These are phyloP conservation scores for Eimeria brunetti DNA, from an alignment of 169 alveolate genomes.

Conservation along the genomic window DNA sequence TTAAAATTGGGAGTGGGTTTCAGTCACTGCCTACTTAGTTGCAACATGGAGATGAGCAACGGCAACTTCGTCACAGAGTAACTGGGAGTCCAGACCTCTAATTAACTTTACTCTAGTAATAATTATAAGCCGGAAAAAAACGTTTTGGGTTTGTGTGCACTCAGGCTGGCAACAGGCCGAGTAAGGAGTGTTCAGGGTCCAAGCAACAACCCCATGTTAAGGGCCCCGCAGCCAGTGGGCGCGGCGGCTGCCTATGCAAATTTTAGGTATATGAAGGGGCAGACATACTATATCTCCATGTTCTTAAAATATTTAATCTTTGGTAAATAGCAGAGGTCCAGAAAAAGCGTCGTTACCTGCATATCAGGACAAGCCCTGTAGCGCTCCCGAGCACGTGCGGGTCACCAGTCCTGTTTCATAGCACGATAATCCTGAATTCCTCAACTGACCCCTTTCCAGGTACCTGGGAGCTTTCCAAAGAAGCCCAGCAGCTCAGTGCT, in stretches of 20 bases:
- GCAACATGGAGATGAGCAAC: not conserved
- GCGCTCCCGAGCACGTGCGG: constrained; percentile 26
- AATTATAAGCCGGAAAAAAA: not conserved
- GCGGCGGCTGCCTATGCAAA: not conserved
- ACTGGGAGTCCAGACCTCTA: not conserved
- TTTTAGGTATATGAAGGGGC: not conserved
- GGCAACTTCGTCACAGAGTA: not conserved
- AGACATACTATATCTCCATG: not conserved
- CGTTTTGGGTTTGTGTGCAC: not conserved
- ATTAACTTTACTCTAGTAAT: not conserved
- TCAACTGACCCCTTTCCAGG: not conserved
- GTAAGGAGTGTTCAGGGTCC: constrained; percentile 13
- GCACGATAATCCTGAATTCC: not conserved
- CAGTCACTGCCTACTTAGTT: not conserved
- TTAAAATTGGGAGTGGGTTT: not conserved
- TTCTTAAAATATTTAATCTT: not conserved
- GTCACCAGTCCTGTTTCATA: not conserved
- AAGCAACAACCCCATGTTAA: not conserved
- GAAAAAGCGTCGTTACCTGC: not conserved
- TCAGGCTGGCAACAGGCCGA: not conserved
- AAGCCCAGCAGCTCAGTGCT: not conserved
- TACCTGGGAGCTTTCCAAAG: not conserved
- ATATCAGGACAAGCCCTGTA: not conserved
- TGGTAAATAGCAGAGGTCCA: not conserved
- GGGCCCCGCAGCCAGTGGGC: constrained; percentile 55